Evolutionary conservation across 2,329 filamentous ascomycete species (phyloP), one percentile per base, ranked within the genome.

Genomic region (Conoideocrella luteorostrata): DNA sequence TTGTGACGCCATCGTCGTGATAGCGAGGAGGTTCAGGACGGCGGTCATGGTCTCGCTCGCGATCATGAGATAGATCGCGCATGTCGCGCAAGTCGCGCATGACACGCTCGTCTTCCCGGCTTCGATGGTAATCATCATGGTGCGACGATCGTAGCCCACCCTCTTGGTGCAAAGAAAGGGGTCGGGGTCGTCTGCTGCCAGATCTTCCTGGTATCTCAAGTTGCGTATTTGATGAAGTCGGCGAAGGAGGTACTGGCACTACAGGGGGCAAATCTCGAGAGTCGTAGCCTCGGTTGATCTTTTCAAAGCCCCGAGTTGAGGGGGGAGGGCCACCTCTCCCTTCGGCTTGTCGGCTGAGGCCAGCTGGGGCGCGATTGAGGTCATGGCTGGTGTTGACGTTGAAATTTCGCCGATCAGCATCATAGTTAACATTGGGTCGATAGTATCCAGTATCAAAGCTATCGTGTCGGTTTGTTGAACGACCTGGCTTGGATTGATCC

Each of bases 251-350:
- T 12, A 63, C 56, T 4, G 69, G 64, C n/a, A 61, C 68, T 21
- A 64, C 54, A 7, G 71, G 68, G 0, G 69, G 67, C 12, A 74
- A 62, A 5, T 64, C 57, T 7, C 60, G 52, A 22, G 69, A 59
- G 20, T 76, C 73, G 48, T 77, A 78, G 6, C 65, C 37, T 45
- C 75, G 68, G 52, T 77, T 77, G 50, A 86, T 77, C 62, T 79
- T 85, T 53, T 88, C 84, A 50, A 88, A 79, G 1, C 82, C 84
- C 52, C 83, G 72, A 3, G 80, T 86, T 5, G 81, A 78, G 4
- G 82, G 82, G 9, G 86, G 85, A 2, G 84, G 84, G 0, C 75
- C 72, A 24, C 74, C 60, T 20, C 64, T 56, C 33, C 51, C 57
- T 12, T 73, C 70, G 46, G 69, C 65, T 6, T 57, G 57, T 5